phyloP scores from a whole-genome alignment of 371 early-diverging fungal species.

The Smittium mucronatum region DNA sequence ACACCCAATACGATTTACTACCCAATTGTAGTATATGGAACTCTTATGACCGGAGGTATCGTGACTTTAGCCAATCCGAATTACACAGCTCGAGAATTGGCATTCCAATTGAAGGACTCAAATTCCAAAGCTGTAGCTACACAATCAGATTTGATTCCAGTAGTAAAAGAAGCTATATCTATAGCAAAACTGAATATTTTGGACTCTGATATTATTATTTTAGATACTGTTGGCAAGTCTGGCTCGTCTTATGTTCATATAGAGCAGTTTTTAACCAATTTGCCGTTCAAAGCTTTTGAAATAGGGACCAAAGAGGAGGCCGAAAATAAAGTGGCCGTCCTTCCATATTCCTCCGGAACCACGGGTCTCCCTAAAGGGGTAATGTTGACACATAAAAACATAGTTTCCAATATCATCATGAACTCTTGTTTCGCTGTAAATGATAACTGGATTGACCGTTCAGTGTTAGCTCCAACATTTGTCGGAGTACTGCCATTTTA shows the following conservation, averaged over 20 bases:
- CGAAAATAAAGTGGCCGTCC: constrained; percentile 40
- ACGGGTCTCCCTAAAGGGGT: constrained; percentile 52
- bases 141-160: constrained; percentile 8
- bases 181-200: neutral
- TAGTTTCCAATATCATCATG: constrained; percentile 34
- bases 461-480: neutral
- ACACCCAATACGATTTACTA: constrained; percentile 59
- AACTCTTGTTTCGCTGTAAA: constrained; percentile 10
- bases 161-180: constrained; percentile 21
- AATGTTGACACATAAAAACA: constrained; percentile 44
- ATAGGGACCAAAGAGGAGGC: neutral
- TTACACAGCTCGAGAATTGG: constrained; percentile 56
- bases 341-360: constrained; percentile 83
- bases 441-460: neutral
- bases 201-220: neutral
- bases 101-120: constrained; percentile 30
- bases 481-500: constrained; percentile 44
- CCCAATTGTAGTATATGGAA: constrained; percentile 34
- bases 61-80: constrained; percentile 56
- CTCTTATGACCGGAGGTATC: constrained; percentile 43
- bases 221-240: neutral
- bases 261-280: neutral
- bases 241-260: neutral
- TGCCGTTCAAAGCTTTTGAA: too few relatives aligned
- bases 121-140: constrained; percentile 22